Percentiles rank a stretch among this genome's conserved stretches.
Evolutionary conservation across 176 grass and related monocot species (phyloP).

Genomic region (Tillandsia leiboldiana): DNA sequence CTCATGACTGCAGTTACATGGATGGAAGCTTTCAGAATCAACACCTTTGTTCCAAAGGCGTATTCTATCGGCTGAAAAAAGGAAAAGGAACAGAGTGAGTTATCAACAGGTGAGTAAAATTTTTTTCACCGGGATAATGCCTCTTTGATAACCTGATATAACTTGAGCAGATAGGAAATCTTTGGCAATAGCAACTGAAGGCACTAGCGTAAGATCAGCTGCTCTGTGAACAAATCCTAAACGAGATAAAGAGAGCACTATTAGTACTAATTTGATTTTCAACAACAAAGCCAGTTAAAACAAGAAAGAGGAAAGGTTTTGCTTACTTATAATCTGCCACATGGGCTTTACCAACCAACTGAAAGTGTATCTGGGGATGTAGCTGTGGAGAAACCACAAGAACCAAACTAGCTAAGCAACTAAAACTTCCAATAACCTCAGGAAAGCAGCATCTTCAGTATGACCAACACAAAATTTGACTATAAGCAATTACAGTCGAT

Average conservation of each 20-base stretch:
- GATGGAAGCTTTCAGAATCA: conserved; percentile 91
- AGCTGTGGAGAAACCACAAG: conserved; percentile 34
- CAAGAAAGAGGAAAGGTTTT: not conserved
- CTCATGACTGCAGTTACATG: conserved; percentile 60
- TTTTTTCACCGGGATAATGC: not conserved
- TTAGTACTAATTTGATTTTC: conserved; percentile 4
- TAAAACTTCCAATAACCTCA: too few relatives aligned
- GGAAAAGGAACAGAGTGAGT: not conserved
- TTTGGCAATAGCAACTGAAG: conserved; percentile 74
- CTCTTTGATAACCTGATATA: conserved; percentile 51
- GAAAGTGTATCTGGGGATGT: conserved; percentile 98
- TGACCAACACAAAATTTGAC: too few relatives aligned
- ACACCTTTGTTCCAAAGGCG: conserved; percentile 99
- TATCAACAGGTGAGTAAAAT: not conserved
- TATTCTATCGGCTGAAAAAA: conserved; percentile 55
- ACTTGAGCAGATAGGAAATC: conserved; percentile 82
- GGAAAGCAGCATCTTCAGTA: too few relatives aligned
- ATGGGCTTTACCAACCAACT: conserved; percentile 94
- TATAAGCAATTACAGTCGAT: not conserved
- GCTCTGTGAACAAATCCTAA: conserved; percentile 80
- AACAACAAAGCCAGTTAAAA: not conserved
- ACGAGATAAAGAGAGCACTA: conserved; percentile 13
- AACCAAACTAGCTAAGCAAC: not conserved
- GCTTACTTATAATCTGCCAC: conserved; percentile 93
- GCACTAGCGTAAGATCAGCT: conserved; percentile 88